phyloP scores from a whole-genome alignment of 2,329 filamentous ascomycete species.

The Aspergillus sp. region DNA sequence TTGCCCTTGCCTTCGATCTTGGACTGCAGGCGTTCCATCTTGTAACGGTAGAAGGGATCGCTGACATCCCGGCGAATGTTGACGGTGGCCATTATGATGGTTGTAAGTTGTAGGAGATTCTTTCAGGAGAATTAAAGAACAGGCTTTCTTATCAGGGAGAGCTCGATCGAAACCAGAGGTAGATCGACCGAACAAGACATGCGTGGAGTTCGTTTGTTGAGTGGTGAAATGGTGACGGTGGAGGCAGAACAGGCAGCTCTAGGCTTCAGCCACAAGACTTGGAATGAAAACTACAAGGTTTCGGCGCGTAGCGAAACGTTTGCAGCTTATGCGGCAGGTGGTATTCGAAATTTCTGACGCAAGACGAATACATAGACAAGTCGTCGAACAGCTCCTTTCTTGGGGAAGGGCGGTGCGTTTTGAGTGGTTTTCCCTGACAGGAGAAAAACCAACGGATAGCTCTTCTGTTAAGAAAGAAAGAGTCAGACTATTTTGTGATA shows the following conservation, averaged over 20 bases:
- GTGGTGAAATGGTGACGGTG: conserved; percentile 31
- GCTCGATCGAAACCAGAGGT: conserved; percentile 38
- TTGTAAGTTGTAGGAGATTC: conserved; percentile 20
- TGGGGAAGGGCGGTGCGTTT: conserved; percentile 2
- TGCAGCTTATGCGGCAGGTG: conserved; percentile 91
- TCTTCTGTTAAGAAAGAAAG: conserved; percentile 15
- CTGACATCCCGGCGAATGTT: conserved; percentile 97
- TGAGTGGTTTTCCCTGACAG: conserved; percentile 32
- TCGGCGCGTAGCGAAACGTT: conserved; percentile 92
- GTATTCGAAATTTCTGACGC: conserved; percentile 89
- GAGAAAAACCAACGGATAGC: conserved; percentile 27
- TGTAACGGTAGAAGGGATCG: conserved; percentile 99
- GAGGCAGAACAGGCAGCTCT: conserved; percentile 14
- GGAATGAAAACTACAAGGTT: conserved; percentile 83
- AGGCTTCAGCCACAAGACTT: conserved; percentile 80
- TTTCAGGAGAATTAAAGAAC: conserved; percentile 24
- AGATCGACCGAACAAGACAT: conserved; percentile 53
- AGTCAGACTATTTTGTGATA: conserved; percentile 10
- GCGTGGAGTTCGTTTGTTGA: conserved; percentile 35
- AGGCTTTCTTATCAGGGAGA: conserved; percentile 22
- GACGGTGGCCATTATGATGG: conserved; percentile 85
- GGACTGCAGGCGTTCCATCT: conserved; percentile 98
- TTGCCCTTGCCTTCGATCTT: conserved; percentile 99
- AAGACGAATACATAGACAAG: conserved; percentile 99
- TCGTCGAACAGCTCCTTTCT: conserved; percentile 27